Conservation (phyloP, 805 yeast genomes). For the Starmerella sp. region DNA sequence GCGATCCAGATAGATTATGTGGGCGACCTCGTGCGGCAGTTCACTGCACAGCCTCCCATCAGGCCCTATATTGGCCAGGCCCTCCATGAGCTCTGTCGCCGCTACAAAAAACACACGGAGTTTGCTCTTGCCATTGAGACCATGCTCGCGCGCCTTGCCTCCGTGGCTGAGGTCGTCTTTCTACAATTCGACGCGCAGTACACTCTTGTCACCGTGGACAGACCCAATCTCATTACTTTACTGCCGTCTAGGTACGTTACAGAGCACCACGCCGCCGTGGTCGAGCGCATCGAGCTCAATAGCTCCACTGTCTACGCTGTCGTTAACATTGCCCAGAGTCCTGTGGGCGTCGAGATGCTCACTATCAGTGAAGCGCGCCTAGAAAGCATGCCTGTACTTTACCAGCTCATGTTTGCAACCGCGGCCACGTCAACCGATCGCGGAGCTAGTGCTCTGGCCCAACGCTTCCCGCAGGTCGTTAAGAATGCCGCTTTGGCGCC, state of each 20-base stretch:
- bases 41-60: not conserved
- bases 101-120: not conserved
- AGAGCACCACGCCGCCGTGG: conserved; percentile 9
- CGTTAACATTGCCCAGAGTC: conserved; percentile 15
- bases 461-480: conserved; percentile 11
- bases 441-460: conserved; percentile 14
- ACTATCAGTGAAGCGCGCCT: conserved; percentile 6
- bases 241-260: conserved; percentile 19
- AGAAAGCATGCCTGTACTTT: conserved; percentile 7
- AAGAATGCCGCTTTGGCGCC: conserved; percentile 11
- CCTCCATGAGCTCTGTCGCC: not conserved
- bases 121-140: conserved; percentile 10
- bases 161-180: conserved; percentile 8
- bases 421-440: conserved; percentile 17
- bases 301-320: conserved; percentile 11
- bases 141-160: conserved; percentile 8
- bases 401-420: conserved; percentile 13
- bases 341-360: conserved; percentile 12
- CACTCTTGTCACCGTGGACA: conserved; percentile 4
- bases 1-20: conserved; percentile 14
- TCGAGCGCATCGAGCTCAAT: conserved; percentile 11
- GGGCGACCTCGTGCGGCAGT: conserved; percentile 7
- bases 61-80: conserved; percentile 1
- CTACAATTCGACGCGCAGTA: conserved; percentile 15
- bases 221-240: conserved; percentile 15